Evolutionary conservation across 768 basidiomycete genomes (phyloP), one percentile per base, ranked within the genome.

Genomic region (Trametes maxima): DNA sequence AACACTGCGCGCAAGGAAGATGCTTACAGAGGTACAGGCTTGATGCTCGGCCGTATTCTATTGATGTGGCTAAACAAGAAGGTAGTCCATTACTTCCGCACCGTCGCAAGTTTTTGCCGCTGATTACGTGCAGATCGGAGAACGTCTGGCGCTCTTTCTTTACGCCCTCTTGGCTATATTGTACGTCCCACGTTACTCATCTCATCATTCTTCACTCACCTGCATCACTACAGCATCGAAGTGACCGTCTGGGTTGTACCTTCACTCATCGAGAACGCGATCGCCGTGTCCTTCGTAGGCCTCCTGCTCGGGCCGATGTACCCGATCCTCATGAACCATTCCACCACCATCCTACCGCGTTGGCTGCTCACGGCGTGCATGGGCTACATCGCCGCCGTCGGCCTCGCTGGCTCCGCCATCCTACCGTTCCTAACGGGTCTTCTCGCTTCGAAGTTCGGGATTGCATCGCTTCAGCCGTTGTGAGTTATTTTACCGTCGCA

Each of bases 351-450:
- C 54, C 73, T 95, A 8, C 93, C 92, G 3, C 79, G 79, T 6
- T 86, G 86, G 80, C 77, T 94, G 8, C 78, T 92, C 28, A 80
- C 80, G 0, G 84, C 83, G 47, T 71, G 75, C 19, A 78, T 81
- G 40, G 80, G 75, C 1, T 75, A 73, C 72, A 77, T 78, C 35
- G 70, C 70, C 5, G 73, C 74, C 14, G 54, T 73, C 43, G 89
- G 90, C 0, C 86, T 87, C 68, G 84, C 88, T 1, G 90, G 90
- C 16, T 85, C 85, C 33, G 90, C 90, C 0, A 62, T 88, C 13
- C 68, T 92, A 5, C 90, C 91, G 0, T 91, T 92, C 65, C 78
- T 90, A 59, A 88, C 87, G 0, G 89, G 90, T 21, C 80, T 85
- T 1, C 79, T 92, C 19, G 82, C 90, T 6, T 78, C 79, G 21